Base-by-base conservation (phyloP, 306 rosid species). In the Prunus armeniaca region DNA sequence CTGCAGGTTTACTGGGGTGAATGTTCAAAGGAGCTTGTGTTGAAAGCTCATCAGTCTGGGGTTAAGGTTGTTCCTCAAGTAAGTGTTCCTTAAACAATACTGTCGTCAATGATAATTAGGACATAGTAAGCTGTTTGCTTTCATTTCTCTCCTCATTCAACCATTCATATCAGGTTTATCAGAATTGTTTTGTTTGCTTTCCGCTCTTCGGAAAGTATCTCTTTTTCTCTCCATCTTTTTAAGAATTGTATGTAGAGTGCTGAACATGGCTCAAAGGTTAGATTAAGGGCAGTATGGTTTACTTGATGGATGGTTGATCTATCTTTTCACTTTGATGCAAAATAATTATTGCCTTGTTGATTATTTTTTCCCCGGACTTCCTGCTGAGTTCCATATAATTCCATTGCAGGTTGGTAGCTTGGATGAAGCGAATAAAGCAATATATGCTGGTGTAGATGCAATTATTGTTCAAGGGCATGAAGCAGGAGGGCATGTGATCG, bases 401-500 rank as follows among this genome's bases (percentile, higher is more conserved):
- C 19, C 56, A 41, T 76, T 89, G 72, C 56, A 93, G 98, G 83
- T 88, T 5, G 97, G 98, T 73, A 83, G 82, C 47, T 5, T 83
- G 3, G 81, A 78, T 47, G 88, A 80, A 60, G 98, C 93, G 5
- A 83, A 85, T 55, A 85, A 78, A 64, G 97, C 90, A 19, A 76
- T 91, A 38, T 78, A 87, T 49, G 96, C 80, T 6, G 93, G 96
- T 62, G 97, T 71, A 1, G 98, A 93, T 82, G 96, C 87, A 67
- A 87, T 93, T 47, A 93, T 91, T 71, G 93, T 93, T 14, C 97
- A 91, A 86, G 98, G 97, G 56, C 84, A 67, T 49, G 98, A 91
- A 78, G 98, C 98, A n/a, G 97, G 98, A 65, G 97, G 97, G 50
- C 98, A 91, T 84, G 93, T 93, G 47, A 86, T 93, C 73, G 86